Evolutionary conservation across 371 early-diverging fungal genomes (phyloP), one percentile per base, ranked within the genome.

Genomic region (Mortierella sp.): DNA sequence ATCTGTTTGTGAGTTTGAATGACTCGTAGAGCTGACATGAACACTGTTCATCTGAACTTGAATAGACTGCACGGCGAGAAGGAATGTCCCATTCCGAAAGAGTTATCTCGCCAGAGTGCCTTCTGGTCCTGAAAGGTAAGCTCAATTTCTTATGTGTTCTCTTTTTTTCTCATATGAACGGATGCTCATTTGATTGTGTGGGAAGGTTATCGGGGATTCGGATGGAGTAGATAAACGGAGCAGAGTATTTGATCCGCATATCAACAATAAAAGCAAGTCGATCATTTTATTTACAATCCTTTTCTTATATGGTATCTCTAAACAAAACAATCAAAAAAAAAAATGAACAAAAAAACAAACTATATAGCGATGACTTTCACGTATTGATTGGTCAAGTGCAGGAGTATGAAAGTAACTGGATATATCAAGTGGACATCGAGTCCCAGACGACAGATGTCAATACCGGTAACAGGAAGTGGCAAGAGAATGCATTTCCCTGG

Each of bases 331-430:
- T n/a, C n/a, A n/a, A n/a, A n/a, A n/a, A 22, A 51, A 13, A 17
- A 8, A 51, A 51, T 6, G 7, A 13, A 51, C 34, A 19, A 8
- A 57, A 34, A 15, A 17, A 32, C 42, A 22, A 64, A 53, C 29
- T 29, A 64, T 23, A 63, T 17, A 64, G 61, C 40, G 47, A 66
- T 43, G 58, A 66, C 22, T 8, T 66, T n/a, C 59, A 67, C 35
- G 71, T 79, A 9, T 22, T 79, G 53, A 64, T 75, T 62, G 75
- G 71, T 9, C 70, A 74, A 61, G 80, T 80, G 23, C 68, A 55
- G 0, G 75, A 74, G 35, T 32, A 70, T 47, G 49, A 49, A 2
- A 19, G 37, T 23, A 13, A 6, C 6, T 80, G 80, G 80, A 56
- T 49, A 10, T 80, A 80, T 35, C 64, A 60, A 31, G 12, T 64